A percentile compares a stretch with the other conserved stretches of the same genome.
phyloP scores from a whole-genome alignment of 2,329 filamentous ascomycete species.

The Fusarium buxicola region DNA sequence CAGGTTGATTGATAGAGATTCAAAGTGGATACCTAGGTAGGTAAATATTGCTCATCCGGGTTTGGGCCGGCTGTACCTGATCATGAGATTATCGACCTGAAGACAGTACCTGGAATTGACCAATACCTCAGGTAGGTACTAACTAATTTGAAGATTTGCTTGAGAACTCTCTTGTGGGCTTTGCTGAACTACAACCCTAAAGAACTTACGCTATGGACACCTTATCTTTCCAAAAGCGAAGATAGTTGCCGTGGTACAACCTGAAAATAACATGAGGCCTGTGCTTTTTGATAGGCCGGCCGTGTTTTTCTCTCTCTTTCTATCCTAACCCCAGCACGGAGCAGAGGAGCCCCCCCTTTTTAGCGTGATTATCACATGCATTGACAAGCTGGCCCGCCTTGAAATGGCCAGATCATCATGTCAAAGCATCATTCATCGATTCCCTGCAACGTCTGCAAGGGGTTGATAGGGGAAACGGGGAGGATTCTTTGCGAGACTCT shows the following conservation, averaged over 20 bases:
- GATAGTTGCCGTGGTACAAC: conserved; percentile 13
- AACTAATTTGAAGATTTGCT: background rate
- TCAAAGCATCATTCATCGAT: conserved; percentile 43
- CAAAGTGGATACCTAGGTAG: background rate
- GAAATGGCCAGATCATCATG: conserved; percentile 47
- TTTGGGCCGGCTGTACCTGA: background rate
- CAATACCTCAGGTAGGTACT: no score
- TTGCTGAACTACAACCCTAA: background rate
- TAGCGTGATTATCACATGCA: conserved; percentile 48
- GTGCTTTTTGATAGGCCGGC: conserved; percentile 24
- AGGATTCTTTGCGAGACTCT: background rate
- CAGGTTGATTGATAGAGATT: conserved; percentile 13
- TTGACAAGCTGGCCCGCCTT: conserved; percentile 32
- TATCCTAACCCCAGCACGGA: conserved; percentile 5
- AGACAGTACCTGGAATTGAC: background rate
- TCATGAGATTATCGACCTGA: background rate
- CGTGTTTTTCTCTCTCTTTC: conserved; percentile 12
- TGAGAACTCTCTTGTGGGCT: background rate
- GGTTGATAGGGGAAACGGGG: background rate
- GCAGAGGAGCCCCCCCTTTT: conserved; percentile 41
- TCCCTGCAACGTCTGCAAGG: conserved; percentile 28
- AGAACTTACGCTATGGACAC: background rate
- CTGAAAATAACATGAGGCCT: conserved; percentile 30
- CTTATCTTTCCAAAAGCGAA: conserved; percentile 1
- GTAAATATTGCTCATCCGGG: conserved; percentile 4